Evolutionary conservation across 169 alveolate species (phyloP).

Genomic region (Fabrea salina): DNA sequence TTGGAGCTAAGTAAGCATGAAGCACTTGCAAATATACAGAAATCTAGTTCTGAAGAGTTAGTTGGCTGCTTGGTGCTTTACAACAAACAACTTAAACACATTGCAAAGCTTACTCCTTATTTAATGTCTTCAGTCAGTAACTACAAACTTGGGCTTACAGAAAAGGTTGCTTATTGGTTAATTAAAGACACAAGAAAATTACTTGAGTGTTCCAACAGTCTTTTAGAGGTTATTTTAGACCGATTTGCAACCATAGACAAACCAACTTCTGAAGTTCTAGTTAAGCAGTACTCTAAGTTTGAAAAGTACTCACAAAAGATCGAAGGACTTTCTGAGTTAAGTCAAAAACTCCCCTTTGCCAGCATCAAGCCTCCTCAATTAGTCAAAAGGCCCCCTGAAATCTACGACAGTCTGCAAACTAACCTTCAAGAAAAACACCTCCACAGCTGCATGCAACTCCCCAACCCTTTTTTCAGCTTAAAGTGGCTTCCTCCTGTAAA

Average conservation of each 20-base stretch:
- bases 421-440: too few species aligned
- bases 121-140: not conserved
- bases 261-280: not conserved
- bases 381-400: not conserved
- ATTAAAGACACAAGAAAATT: not conserved
- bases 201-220: not conserved
- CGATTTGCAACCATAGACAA: not conserved
- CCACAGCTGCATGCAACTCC: too few species aligned
- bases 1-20: not conserved
- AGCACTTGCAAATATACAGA: not conserved
- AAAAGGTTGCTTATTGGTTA: not conserved
- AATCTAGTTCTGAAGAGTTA: not conserved
- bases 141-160: not conserved
- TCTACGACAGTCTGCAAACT: too few species aligned
- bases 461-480: too few species aligned
- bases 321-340: not conserved
- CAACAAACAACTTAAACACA: not conserved
- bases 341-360: not conserved
- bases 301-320: slow-evolving; percentile 1
- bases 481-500: too few species aligned
- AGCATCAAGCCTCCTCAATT: not conserved
- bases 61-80: not conserved
- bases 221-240: not conserved
- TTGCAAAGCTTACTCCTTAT: not conserved
- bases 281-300: not conserved